These are phyloP conservation scores for Dactylonectria macrodidyma DNA, from an alignment of 2,329 filamentous ascomycete genomes.

Conservation along the genomic window DNA sequence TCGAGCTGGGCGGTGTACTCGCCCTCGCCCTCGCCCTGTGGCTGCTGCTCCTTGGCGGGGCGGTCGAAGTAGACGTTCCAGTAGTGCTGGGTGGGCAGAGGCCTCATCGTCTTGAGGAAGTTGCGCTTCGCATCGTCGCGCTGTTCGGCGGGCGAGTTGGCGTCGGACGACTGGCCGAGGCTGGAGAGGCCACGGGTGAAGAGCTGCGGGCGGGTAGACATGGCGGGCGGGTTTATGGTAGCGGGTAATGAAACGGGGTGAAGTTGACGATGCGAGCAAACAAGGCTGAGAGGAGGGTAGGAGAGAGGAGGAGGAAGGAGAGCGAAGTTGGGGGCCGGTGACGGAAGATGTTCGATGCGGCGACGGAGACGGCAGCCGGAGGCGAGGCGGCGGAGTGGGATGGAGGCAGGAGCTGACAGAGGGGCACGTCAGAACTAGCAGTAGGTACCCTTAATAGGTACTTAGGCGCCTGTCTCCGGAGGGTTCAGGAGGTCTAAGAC, in stretches of 20 bases:
- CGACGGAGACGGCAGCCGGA: constrained; percentile 31
- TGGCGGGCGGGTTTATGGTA: constrained; percentile 52
- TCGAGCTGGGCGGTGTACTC: constrained; percentile 71
- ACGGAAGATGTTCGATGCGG: constrained; percentile 5
- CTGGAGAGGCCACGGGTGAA: constrained; percentile 76
- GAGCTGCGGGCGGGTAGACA: constrained; percentile 71
- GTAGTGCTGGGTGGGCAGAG: constrained; percentile 84
- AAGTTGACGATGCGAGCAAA: neutral
- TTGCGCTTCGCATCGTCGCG: constrained; percentile 88
- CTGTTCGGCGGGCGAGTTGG: constrained; percentile 79
- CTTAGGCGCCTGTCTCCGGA: neutral
- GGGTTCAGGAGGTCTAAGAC: constrained; percentile 32
- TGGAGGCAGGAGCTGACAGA: constrained; percentile 33
- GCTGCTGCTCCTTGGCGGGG: constrained; percentile 53
- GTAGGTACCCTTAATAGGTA: no score
- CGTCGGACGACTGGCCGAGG: constrained; percentile 71
- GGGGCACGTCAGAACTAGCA: constrained; percentile 37
- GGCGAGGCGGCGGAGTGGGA: constrained; percentile 7
- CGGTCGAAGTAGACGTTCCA: constrained; percentile 81
- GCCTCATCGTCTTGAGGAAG: constrained; percentile 81
- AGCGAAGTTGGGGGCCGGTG: constrained; percentile 1
- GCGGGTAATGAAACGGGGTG: neutral
- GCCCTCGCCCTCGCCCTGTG: constrained; percentile 55
- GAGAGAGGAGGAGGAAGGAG: neutral
- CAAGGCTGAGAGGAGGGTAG: neutral